phyloP scores from a whole-genome alignment of 345 rosid genomes.

The Hirschfeldia incana region DNA sequence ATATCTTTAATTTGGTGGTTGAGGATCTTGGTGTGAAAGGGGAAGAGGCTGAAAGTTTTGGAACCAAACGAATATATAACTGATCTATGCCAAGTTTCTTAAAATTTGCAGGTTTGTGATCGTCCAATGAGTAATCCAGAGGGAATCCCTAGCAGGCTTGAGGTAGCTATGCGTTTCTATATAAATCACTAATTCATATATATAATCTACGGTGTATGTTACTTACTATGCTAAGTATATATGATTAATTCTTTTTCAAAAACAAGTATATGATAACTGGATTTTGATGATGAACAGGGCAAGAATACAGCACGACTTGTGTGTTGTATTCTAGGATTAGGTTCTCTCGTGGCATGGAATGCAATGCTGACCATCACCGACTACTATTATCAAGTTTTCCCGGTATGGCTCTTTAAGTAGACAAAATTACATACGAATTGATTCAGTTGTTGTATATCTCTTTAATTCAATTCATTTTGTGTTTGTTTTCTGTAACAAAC shows the following conservation, averaged over 20 bases:
- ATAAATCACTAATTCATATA: background rate
- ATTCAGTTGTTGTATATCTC: background rate
- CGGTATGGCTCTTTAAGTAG: constrained; percentile 42
- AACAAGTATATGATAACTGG: background rate
- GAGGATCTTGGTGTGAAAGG: background rate
- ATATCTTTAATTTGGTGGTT: background rate
- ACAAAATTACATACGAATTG: background rate
- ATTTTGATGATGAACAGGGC: constrained; percentile 48
- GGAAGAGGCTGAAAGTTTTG: background rate
- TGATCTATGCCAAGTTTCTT: background rate
- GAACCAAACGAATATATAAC: background rate
- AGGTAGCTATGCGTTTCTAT: constrained; percentile 8
- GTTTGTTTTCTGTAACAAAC: constrained; percentile 8
- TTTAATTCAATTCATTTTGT: background rate
- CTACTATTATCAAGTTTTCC: constrained; percentile 61
- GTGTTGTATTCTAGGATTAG: constrained; percentile 82
- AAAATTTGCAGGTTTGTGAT: constrained; percentile 5
- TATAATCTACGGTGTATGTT: background rate
- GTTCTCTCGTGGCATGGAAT: constrained; percentile 85
- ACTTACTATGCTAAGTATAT: background rate
- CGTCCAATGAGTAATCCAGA: constrained; percentile 22
- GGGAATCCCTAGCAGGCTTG: constrained; percentile 22
- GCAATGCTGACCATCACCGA: constrained; percentile 81
- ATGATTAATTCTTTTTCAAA: no score
- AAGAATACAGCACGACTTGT: constrained; percentile 58